A percentile compares a stretch with the other conserved stretches of the same genome.
These are phyloP conservation scores for Coemansia sp. DNA, from an alignment of 192 early-diverging fungal genomes.

Conservation along the genomic window DNA sequence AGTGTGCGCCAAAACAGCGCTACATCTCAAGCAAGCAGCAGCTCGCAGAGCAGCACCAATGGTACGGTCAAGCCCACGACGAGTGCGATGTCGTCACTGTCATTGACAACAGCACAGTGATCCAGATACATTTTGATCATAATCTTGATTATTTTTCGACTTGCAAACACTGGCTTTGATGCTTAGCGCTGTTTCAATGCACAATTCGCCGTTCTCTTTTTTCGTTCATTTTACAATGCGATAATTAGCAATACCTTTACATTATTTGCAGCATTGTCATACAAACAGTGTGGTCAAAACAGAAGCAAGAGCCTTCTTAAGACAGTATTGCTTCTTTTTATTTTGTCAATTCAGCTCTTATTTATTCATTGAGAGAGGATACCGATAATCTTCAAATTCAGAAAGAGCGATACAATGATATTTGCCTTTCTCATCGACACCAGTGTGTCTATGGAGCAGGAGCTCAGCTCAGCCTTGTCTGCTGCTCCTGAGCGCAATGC, in stretches of 20 bases:
- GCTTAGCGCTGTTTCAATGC: no score
- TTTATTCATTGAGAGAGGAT: no score
- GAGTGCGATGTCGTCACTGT: background rate
- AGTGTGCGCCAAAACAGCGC: slow-evolving; percentile 19
- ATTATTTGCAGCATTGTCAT: no score
- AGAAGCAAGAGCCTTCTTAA: no score
- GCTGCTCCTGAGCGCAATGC: slow-evolving; percentile 2
- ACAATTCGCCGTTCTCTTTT: no score
- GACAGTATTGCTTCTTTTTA: no score
- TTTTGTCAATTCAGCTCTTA: no score
- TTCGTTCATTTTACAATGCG: no score
- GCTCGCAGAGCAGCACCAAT: background rate
- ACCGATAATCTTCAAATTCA: background rate
- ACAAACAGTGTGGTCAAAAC: no score
- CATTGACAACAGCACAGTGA: background rate
- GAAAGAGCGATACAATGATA: slow-evolving; percentile 44
- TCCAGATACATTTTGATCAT: background rate
- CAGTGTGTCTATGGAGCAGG: slow-evolving; percentile 77
- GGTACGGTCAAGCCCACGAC: slow-evolving; percentile 6
- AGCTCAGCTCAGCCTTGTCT: slow-evolving; percentile 20
- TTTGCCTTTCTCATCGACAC: slow-evolving; percentile 80
- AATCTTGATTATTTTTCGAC: no score
- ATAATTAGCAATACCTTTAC: no score
- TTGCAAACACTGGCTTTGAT: no score
- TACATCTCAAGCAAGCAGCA: slow-evolving; percentile 15